Evolutionary conservation across 495 filamentous ascomycete genomes (phyloP), one percentile per base, ranked within the genome.

Genomic region (Glonium stellatum): DNA sequence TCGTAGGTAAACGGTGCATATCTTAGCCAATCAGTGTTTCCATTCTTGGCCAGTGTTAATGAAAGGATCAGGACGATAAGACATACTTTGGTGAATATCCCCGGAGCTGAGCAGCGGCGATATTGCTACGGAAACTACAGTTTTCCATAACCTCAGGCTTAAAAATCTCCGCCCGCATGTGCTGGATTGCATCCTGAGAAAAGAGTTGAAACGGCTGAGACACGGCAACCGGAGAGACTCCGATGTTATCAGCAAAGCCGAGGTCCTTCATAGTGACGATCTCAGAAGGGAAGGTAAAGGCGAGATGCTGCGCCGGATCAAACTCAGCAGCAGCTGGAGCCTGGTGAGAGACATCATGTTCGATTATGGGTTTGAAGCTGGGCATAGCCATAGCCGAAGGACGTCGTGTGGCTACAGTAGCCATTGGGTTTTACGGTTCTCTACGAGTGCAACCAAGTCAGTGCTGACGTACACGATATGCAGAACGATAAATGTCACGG

Each of bases 151-250:
- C 85, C 58, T 83, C 79, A 6, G 79, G 72, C 42, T 78, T 79
- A 36, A 89, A 75, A 4, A 87, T 81, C 67, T 90, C 86, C 15
- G 74, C 71, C 61, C 87, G 78, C 81, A 89, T 87, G 55, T 78
- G 77, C 57, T 80, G 71, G 51, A 89, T 75, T 11, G 84, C 86
- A 59, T 87, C 84, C 41, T 76, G 70, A 27, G 83, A 83, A 72
- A 89, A 89, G n/a, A 89, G 76, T 11, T 80, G 78, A 69, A 90
- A 90, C 1, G 87, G 85, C 64, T 88, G 84, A 3, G 84, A 86
- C 48, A 89, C 85, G 34, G 83, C 86, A 49, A 87, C 74, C 0
- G 80, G 77, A 18, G 86, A 88, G 35, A 88, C 75, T 11, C 84
- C 85, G 44, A 69, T 76, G 59, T 78, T 74, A 49, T 80, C 74